Percentiles rank a stretch among this genome's conserved stretches.
These are phyloP conservation scores for Solanum hybrid DNA, from an alignment of 305 asterid genomes.

Conservation along the genomic window DNA sequence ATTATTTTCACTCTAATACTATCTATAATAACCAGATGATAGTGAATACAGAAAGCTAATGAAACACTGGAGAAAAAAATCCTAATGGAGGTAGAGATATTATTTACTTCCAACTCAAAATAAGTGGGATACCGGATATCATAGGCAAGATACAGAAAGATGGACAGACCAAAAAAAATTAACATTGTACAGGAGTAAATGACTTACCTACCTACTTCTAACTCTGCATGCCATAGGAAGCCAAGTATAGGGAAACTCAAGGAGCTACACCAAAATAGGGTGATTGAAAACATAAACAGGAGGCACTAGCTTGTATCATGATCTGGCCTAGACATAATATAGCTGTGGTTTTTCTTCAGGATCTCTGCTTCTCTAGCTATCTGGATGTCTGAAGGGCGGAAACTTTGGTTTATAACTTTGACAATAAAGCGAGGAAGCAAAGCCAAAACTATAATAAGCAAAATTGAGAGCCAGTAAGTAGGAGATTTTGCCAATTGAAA, in stretches of 20 bases:
- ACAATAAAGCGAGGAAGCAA: conserved; percentile 82
- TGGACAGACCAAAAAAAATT: neutral
- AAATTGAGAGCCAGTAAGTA: conserved; percentile 77
- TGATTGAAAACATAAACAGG: conserved; percentile 14
- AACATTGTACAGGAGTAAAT: neutral
- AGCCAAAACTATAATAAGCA: conserved; percentile 63
- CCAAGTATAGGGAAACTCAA: conserved; percentile 21
- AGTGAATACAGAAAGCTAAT: neutral
- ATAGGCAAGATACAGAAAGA: neutral
- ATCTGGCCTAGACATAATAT: conserved; percentile 34
- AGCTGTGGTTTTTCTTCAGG: conserved; percentile 37
- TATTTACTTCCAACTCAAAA: neutral
- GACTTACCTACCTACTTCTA: conserved; percentile 22
- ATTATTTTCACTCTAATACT: neutral
- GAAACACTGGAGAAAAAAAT: neutral
- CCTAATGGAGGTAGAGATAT: neutral
- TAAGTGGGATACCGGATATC: neutral
- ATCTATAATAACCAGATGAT: neutral
- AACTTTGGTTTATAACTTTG: conserved; percentile 58
- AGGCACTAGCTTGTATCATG: conserved; percentile 37
- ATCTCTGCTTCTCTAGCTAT: conserved; percentile 92
- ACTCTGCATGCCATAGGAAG: conserved; percentile 23
- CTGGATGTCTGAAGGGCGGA: conserved; percentile 88
- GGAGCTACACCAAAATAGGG: conserved; percentile 20
- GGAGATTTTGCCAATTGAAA: conserved; percentile 66